Percentiles rank a stretch among this genome's conserved stretches.
Evolutionary conservation across 441 rosid species (phyloP).

Genomic region (Populus hybrid): DNA sequence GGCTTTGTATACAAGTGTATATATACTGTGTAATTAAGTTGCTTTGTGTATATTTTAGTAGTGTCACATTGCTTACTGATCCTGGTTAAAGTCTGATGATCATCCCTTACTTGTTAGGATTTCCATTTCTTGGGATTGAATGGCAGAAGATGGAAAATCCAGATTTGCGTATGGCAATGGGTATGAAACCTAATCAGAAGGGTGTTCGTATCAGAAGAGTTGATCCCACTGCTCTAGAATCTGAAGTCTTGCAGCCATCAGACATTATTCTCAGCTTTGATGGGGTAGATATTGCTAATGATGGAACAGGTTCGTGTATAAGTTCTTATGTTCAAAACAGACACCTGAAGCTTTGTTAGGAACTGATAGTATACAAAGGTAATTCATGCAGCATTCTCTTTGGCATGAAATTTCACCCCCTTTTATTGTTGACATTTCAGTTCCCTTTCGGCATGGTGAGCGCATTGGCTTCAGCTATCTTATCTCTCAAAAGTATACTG

Average conservation of each 20-base stretch:
- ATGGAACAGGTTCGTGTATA: conserved; percentile 73
- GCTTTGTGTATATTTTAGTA: neutral
- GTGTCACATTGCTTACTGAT: conserved; percentile 5
- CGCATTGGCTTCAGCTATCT: conserved; percentile 95
- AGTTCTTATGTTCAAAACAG: neutral
- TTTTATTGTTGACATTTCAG: conserved; percentile 38
- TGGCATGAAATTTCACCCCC: neutral
- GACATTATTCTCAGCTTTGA: conserved; percentile 87
- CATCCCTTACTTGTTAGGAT: conserved; percentile 40
- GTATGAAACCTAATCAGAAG: conserved; percentile 79
- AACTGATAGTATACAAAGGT: neutral
- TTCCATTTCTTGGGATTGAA: conserved; percentile 86
- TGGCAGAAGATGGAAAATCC: conserved; percentile 99
- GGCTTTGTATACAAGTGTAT: neutral
- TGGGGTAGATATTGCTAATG: conserved; percentile 84
- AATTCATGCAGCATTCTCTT: neutral
- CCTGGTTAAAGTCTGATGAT: neutral
- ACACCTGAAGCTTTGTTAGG: neutral
- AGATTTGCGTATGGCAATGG: conserved; percentile 72
- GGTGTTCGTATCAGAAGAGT: conserved; percentile 91
- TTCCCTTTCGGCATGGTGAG: conserved; percentile 92
- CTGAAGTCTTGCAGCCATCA: conserved; percentile 73
- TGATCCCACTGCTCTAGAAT: conserved; percentile 87
- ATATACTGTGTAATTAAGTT: neutral
- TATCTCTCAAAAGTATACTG: conserved; percentile 85